Evolutionary conservation across 208 protist species (phyloP), one percentile per base, ranked within the genome.

Genomic region (Trypanosoma brucei): DNA sequence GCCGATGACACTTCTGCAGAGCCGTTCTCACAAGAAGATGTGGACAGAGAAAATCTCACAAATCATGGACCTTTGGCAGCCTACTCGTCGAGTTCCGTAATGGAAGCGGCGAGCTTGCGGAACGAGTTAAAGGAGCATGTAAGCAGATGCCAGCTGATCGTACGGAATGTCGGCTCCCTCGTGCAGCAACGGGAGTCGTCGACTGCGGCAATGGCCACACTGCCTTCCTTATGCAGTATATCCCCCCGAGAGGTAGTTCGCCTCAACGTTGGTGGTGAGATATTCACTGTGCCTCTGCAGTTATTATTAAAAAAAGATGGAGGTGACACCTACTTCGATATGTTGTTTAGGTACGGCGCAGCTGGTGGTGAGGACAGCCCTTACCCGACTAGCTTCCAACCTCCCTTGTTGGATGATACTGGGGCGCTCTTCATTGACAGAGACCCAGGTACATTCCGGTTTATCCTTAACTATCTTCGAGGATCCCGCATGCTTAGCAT

Each of bases 341-440:
- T 72, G 7, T 65, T 84, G 3, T 53, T 84, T 52, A 45, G 53
- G 35, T 68, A 59, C 39, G 35, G 49, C 1, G 40, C 8, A 33
- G 30, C 30, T 4, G 61, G 35, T 31, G 22, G n/a, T 11, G 37
- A 34, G 5, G 35, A 33, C 4, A 54, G 1, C 3, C 51, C 44
- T 40, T 46, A 53, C 63, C 22, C 0, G 42, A 38, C 3, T 59
- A 51, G 3, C 70, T 69, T 48, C 59, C 54, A 62, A 34, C 45
- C 59, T 11, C 68, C 84, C 7, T 76, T 89, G 45, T 71, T 69
- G 40, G 86, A 93, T 63, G 70, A 67, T 39, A 77, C 46, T 30
- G 70, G 78, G 9, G 72, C 75, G 30, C 70, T 93, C 39, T 96
- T 94, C 63, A 81, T 96, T 46, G 88, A 96, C 65, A 89, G 91